These are phyloP conservation scores for Candida silvicultrix DNA, from an alignment of 805 yeast genomes.

Conservation along the genomic window DNA sequence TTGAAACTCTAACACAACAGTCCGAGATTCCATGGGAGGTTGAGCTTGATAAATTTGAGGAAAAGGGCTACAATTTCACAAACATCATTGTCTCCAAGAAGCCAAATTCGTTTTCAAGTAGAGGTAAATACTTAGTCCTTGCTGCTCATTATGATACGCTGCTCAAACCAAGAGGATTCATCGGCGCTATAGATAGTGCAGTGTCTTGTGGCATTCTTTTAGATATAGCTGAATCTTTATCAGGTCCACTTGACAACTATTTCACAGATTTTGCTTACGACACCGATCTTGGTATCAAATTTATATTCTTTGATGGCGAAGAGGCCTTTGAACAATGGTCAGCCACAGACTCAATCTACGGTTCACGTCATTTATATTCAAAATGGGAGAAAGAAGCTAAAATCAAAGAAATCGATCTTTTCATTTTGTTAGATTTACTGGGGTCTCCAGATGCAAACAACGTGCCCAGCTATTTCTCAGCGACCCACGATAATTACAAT, in stretches of 20 bases:
- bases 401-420: conserved; percentile 32
- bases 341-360: conserved; percentile 46
- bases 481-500: conserved; percentile 32
- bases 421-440: conserved; percentile 44
- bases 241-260: conserved; percentile 11
- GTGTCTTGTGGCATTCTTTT: conserved; percentile 48
- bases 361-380: conserved; percentile 43
- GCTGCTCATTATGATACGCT: conserved; percentile 52
- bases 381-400: conserved; percentile 25
- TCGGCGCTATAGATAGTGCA: conserved; percentile 58
- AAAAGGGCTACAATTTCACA: conserved; percentile 28
- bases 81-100: conserved; percentile 30
- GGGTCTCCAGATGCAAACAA: conserved; percentile 29
- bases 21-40: conserved; percentile 23
- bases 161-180: conserved; percentile 41
- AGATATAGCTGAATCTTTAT: conserved; percentile 30
- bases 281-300: conserved; percentile 32
- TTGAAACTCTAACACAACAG: conserved; percentile 20
- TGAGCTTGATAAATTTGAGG: conserved; percentile 31
- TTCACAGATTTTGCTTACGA: conserved; percentile 8
- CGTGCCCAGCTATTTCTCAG: conserved; percentile 36
- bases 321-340: conserved; percentile 54
- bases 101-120: conserved; percentile 9
- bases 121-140: conserved; percentile 27
- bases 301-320: conserved; percentile 56